Conservation (phyloP, 768 basidiomycete genomes). For the Multifurca ochricompacta region DNA sequence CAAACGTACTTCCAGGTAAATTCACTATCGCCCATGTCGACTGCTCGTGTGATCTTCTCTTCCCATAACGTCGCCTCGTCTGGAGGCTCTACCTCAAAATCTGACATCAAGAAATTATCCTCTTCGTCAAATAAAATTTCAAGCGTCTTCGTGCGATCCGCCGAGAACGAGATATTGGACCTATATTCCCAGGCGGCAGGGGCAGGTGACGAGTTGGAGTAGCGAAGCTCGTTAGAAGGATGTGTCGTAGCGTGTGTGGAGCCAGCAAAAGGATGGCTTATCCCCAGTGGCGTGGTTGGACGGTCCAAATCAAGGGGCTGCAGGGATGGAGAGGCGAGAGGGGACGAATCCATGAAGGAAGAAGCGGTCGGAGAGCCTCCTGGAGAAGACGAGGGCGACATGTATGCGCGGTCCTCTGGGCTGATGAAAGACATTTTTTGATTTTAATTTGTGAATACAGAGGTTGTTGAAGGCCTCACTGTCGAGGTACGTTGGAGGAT, state of each 20-base stretch:
- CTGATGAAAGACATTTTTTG: conserved; percentile 11
- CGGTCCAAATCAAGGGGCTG: conserved; percentile 13
- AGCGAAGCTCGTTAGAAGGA: conserved; percentile 15
- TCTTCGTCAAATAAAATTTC: conserved; percentile 15
- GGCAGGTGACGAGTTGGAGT: conserved; percentile 9
- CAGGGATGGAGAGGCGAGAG: conserved; percentile 8
- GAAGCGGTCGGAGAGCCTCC: conserved; percentile 11
- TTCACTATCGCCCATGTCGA: conserved; percentile 12
- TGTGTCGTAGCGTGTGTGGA: conserved; percentile 13
- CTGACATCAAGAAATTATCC: not conserved
- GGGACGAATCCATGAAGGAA: conserved; percentile 12
- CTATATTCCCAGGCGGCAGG: conserved; percentile 12
- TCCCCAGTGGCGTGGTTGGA: conserved; percentile 3
- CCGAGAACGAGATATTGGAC: not conserved
- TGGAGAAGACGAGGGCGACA: conserved; percentile 18
- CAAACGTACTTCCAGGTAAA: conserved; percentile 15
- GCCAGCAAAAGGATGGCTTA: conserved; percentile 12
- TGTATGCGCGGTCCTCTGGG: conserved; percentile 17
- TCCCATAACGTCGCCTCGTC: conserved; percentile 13
- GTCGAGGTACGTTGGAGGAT: too few species aligned
- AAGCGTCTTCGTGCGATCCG: conserved; percentile 1
- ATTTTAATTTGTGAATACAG: not conserved
- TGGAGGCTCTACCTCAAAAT: conserved; percentile 4
- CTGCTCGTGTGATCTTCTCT: conserved; percentile 10
- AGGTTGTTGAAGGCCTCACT: too few species aligned